These are phyloP conservation scores for Microstegium vimineum DNA, from an alignment of 176 grass and related monocot genomes.

Conservation along the genomic window DNA sequence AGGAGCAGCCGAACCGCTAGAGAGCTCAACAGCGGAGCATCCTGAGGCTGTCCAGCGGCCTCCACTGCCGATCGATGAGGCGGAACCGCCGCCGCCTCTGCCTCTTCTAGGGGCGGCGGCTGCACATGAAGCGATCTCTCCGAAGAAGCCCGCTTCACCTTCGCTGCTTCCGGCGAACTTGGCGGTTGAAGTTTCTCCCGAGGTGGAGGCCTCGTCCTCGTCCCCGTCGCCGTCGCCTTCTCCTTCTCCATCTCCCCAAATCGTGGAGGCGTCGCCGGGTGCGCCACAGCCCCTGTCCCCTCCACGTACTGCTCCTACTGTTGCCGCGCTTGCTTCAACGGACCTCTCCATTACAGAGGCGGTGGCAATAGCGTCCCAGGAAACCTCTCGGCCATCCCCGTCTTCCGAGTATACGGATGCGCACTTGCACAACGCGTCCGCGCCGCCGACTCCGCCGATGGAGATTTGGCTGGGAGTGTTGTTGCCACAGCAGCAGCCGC, in stretches of 20 bases:
- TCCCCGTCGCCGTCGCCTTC: background rate
- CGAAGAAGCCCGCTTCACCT: background rate
- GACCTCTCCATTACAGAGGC: background rate
- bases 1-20: background rate
- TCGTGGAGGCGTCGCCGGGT: background rate
- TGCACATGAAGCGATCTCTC: constrained; percentile 13
- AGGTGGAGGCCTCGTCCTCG: background rate
- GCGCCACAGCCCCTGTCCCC: background rate
- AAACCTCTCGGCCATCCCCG: background rate
- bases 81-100: background rate
- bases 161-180: background rate
- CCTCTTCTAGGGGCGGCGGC: background rate
- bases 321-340: background rate
- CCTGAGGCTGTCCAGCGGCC: background rate
- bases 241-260: constrained; percentile 11
- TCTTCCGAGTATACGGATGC: background rate
- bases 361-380: background rate
- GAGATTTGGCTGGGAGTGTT: constrained; percentile 3
- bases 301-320: background rate
- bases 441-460: background rate
- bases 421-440: background rate
- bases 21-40: background rate
- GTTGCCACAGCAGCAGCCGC: constrained; percentile 6
- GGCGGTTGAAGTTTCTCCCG: background rate
- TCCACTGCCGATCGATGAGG: background rate